Evolutionary conservation across 2,329 filamentous ascomycete species (phyloP), one percentile per base, ranked within the genome.

Genomic region (Seiridium unicorne): DNA sequence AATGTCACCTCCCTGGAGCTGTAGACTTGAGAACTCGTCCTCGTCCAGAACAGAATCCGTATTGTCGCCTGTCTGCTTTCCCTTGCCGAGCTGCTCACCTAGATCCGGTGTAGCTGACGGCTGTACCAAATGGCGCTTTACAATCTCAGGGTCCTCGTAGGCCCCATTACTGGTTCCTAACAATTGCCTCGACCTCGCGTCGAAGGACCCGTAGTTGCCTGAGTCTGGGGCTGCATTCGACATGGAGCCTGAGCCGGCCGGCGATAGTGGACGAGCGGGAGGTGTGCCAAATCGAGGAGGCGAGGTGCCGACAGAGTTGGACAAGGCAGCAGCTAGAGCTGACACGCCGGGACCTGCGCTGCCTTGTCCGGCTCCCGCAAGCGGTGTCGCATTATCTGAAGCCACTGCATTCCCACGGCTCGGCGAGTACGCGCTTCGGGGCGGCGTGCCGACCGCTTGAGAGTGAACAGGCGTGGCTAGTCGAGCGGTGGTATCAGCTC

Each of bases 21-120:
- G 89, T 72, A 99, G 76, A 76, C 95, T 98, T 36, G 93, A 97
- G 73, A 99, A 99, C 70, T 96, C 92, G 61, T 95, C 91, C 5
- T 89, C 86, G 62, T 86, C 83, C 13, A 77, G 63, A 67, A 69
- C 76, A 70, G 65, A 69, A n/a, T 76, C 76, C 0, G 68, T 64
- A 44, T 71, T 63, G 6, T 72, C 73, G 47, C 68, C 66, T n/a
- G 69, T 68, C 31, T 84, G 82, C 69, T 87, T 87, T 32, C 84
- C 84, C 67, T 86, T 86, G 54, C 69, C 66, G 31, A 73, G 72
- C 49, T 81, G 80, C 47, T 72, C 67, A 1, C 75, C 78, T 0
- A 78, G 76, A 38, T 82, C 79, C 38, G 71, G 73, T 3, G 74
- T 71, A 57, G 86, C 84, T 26, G 76, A 77, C 3, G 90, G 88